Evolutionary conservation across 2,329 filamentous ascomycete genomes (phyloP).

Genomic region (Fusarium sp.): DNA sequence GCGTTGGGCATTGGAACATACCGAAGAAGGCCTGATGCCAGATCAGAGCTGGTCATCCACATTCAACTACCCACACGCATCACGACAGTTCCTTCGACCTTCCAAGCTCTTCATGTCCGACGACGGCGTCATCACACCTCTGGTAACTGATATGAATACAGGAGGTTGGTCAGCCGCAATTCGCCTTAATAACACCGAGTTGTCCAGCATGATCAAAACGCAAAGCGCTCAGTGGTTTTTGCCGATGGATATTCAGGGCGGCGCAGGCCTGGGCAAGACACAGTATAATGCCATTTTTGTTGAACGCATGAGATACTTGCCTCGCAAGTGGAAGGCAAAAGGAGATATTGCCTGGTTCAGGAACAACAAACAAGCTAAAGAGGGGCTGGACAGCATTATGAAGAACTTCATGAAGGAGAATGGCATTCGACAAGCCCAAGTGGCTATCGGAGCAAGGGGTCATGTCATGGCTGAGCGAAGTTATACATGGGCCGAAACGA

Average conservation of each 20-base stretch:
- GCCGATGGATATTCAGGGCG: constrained; percentile 33
- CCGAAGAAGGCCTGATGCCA: background rate
- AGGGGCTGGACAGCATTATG: constrained; percentile 15
- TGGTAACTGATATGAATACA: constrained; percentile 30
- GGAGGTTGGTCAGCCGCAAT: constrained; percentile 22
- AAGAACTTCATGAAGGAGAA: constrained; percentile 29
- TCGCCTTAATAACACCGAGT: background rate
- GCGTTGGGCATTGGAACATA: constrained; percentile 4
- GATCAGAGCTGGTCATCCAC: background rate
- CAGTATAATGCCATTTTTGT: constrained; percentile 33
- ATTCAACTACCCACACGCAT: constrained; percentile 6
- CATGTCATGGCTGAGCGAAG: constrained; percentile 18
- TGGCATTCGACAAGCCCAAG: constrained; percentile 35
- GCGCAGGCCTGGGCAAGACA: background rate
- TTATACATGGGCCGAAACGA: constrained; percentile 37
- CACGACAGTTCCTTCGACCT: constrained; percentile 29
- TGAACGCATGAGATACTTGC: constrained; percentile 1
- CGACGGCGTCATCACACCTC: constrained; percentile 29
- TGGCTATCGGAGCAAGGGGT: constrained; percentile 27
- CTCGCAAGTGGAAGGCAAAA: constrained; percentile 15
- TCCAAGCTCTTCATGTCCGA: constrained; percentile 30
- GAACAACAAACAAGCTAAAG: background rate
- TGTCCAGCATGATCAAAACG: background rate
- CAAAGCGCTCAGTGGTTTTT: background rate
- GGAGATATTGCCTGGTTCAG: background rate